Evolutionary conservation across 2,329 filamentous ascomycete species (phyloP).

Genomic region (Fusarium aywerte): DNA sequence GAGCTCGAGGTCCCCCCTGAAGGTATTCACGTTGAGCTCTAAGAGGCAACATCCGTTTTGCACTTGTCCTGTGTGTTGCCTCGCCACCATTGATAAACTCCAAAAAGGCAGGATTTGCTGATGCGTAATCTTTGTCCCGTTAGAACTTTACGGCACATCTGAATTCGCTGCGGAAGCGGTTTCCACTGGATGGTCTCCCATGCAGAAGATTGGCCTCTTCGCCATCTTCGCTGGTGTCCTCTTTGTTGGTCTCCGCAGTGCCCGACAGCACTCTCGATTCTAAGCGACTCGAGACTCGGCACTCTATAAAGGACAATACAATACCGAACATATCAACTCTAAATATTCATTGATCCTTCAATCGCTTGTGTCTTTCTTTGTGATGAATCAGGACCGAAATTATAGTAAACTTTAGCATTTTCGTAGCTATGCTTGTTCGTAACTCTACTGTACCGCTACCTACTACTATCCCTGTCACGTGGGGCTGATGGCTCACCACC

Average conservation of each 20-base stretch:
- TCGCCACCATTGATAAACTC: constrained; percentile 30
- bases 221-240: constrained; percentile 36
- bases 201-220: constrained; percentile 42
- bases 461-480: constrained; percentile 47
- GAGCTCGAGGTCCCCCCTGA: constrained; percentile 85
- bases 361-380: not conserved
- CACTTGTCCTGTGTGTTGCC: constrained; percentile 42
- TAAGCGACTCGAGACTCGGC: constrained; percentile 13
- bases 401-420: not conserved
- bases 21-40: constrained; percentile 94
- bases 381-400: not conserved
- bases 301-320: constrained; percentile 28
- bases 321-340: constrained; percentile 12
- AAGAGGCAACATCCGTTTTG: constrained; percentile 53
- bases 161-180: constrained; percentile 34
- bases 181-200: constrained; percentile 34
- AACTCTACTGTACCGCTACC: not conserved
- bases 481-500: constrained; percentile 33
- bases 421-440: not conserved
- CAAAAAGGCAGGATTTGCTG: constrained; percentile 47
- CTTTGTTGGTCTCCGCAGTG: constrained; percentile 38
- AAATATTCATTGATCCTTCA: not conserved
- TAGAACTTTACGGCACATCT: constrained; percentile 47
- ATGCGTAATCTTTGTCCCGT: constrained; percentile 45
- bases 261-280: constrained; percentile 37